Conservation (phyloP, 2,329 filamentous ascomycete genomes). For the Alternaria gansuensis region DNA sequence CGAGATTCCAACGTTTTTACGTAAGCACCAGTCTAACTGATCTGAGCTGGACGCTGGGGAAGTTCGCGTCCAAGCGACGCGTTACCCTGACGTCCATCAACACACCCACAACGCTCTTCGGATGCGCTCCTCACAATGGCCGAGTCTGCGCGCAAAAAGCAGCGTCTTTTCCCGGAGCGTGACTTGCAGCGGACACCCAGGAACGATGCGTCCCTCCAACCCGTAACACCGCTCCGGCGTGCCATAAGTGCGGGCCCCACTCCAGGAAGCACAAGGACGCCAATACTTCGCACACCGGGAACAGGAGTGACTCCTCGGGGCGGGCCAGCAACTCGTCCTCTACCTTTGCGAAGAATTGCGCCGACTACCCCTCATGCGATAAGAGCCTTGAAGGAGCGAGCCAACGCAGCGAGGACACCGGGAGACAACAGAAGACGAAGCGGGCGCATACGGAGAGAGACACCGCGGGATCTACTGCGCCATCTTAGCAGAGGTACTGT, state of each 20-base stretch:
- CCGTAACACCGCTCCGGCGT: slow-evolving; percentile 49
- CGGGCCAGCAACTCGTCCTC: slow-evolving; percentile 44
- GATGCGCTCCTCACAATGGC: slow-evolving; percentile 40
- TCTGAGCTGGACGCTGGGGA: slow-evolving; percentile 12
- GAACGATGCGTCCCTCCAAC: slow-evolving; percentile 25
- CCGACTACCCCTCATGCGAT: slow-evolving; percentile 66
- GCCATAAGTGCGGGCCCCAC: slow-evolving; percentile 48
- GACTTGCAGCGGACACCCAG: slow-evolving; percentile 41
- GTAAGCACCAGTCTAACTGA: slow-evolving; percentile 31
- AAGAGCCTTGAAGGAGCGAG: slow-evolving; percentile 63
- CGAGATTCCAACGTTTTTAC: slow-evolving; percentile 40
- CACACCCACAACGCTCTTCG: slow-evolving; percentile 26
- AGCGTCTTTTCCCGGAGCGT: slow-evolving; percentile 45
- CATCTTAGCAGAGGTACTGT: slow-evolving; percentile 61
- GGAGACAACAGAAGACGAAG: slow-evolving; percentile 60
- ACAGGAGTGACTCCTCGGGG: slow-evolving; percentile 49
- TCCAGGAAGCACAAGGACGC: slow-evolving; percentile 45
- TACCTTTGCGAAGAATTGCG: slow-evolving; percentile 50
- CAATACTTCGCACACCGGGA: slow-evolving; percentile 47
- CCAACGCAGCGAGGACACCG: slow-evolving; percentile 60
- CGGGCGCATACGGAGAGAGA: slow-evolving; percentile 61
- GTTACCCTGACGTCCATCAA: slow-evolving; percentile 34
- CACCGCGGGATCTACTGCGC: slow-evolving; percentile 63
- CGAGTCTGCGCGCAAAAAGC: slow-evolving; percentile 50
- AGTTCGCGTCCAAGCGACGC: slow-evolving; percentile 34